phyloP scores from a whole-genome alignment of 805 yeast species.

The Komagataella ulmi region DNA sequence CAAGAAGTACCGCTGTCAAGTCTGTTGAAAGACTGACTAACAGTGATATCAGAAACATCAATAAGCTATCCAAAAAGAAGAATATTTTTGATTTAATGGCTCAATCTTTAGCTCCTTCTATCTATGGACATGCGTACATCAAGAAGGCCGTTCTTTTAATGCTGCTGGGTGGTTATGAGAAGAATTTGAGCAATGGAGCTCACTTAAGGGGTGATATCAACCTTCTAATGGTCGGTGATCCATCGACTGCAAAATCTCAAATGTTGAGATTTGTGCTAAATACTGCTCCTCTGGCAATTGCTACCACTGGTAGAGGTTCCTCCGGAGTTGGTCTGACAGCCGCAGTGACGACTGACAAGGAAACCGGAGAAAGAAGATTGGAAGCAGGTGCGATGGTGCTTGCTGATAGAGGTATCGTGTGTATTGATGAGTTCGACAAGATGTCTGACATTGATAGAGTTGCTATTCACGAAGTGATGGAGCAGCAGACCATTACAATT shows the following conservation, averaged over 20 bases:
- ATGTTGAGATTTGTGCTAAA: conserved; percentile 86
- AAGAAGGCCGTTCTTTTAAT: conserved; percentile 83
- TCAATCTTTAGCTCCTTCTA: conserved; percentile 88
- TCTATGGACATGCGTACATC: conserved; percentile 84
- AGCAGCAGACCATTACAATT: conserved; percentile 95
- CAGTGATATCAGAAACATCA: conserved; percentile 75
- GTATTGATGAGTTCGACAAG: conserved; percentile 98
- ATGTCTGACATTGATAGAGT: conserved; percentile 96
- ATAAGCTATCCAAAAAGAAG: conserved; percentile 54
- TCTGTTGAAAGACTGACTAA: conserved; percentile 76
- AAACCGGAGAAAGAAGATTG: conserved; percentile 90
- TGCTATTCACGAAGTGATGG: conserved; percentile 99
- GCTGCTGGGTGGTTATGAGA: conserved; percentile 90
- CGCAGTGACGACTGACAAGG: conserved; percentile 92
- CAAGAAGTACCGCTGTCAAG: conserved; percentile 50
- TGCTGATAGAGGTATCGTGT: conserved; percentile 94
- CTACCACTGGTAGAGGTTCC: conserved; percentile 99
- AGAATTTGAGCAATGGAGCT: conserved; percentile 87
- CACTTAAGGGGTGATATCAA: conserved; percentile 98
- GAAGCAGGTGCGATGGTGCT: conserved; percentile 99
- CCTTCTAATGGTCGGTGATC: conserved; percentile 94
- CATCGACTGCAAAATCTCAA: conserved; percentile 96
- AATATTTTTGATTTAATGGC: conserved; percentile 70
- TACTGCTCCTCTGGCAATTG: conserved; percentile 91
- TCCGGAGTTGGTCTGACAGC: conserved; percentile 99